These are phyloP conservation scores for Solanum aculeatissimum DNA, from an alignment of 305 asterid genomes.

Conservation along the genomic window DNA sequence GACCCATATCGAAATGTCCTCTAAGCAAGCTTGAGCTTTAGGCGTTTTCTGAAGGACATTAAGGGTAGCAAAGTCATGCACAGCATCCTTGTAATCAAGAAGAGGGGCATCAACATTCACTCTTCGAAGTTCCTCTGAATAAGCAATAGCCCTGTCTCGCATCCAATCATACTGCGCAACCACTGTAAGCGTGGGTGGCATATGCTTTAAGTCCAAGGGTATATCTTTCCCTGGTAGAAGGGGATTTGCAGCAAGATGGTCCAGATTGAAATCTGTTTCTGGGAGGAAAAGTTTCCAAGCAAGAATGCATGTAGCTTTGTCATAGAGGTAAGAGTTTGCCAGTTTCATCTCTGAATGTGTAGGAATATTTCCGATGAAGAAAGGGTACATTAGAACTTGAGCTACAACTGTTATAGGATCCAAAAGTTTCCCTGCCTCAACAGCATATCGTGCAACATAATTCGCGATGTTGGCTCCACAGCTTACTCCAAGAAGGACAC, in stretches of 20 bases:
- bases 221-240: constrained; percentile 13
- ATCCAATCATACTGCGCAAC: constrained; percentile 81
- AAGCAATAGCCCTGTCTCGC: constrained; percentile 72
- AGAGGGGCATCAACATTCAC: constrained; percentile 62
- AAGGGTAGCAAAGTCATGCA: constrained; percentile 73
- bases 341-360: constrained; percentile 50
- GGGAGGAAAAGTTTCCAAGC: constrained; percentile 80
- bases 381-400: constrained; percentile 71
- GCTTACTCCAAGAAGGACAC: constrained; percentile 79
- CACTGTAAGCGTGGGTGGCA: constrained; percentile 78
- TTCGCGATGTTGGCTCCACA: constrained; percentile 75
- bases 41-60: constrained; percentile 54
- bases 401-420: constrained; percentile 71
- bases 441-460: constrained; percentile 42
- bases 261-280: constrained; percentile 35
- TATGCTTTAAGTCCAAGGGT: constrained; percentile 33
- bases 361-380: constrained; percentile 64
- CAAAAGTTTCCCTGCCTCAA: constrained; percentile 39
- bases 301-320: constrained; percentile 49
- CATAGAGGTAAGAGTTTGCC: constrained; percentile 56
- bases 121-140: constrained; percentile 68
- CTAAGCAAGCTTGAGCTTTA: constrained; percentile 57
- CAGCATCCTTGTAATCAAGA: constrained; percentile 61
- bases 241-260: constrained; percentile 74
- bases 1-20: constrained; percentile 76